Evolutionary conservation across 768 basidiomycete genomes (phyloP).

Genomic region (Phylloporus arenicola): DNA sequence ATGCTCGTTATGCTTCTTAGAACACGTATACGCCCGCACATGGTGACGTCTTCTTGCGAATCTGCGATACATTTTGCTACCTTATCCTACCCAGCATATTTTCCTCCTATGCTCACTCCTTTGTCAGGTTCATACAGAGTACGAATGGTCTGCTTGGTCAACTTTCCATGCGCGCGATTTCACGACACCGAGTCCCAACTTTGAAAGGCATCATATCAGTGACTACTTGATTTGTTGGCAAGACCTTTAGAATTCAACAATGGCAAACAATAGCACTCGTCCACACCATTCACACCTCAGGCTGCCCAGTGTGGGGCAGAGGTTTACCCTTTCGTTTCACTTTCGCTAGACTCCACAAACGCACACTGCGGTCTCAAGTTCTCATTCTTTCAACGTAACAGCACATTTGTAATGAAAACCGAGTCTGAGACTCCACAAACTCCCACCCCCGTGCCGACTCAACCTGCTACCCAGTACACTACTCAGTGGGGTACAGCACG

Average conservation of each 20-base stretch:
- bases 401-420: constrained; percentile 34
- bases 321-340: not conserved
- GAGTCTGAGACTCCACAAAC: constrained; percentile 36
- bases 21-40: no score
- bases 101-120: no score
- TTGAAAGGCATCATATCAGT: no score
- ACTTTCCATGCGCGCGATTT: no score
- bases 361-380: not conserved
- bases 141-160: no score
- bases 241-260: constrained; percentile 20
- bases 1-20: no score
- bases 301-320: not conserved
- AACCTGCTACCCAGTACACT: constrained; percentile 28
- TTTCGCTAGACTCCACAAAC: not conserved
- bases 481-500: constrained; percentile 38
- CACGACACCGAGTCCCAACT: no score
- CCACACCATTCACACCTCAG: not conserved
- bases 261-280: constrained; percentile 11
- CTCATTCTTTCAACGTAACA: not conserved
- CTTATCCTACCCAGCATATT: no score
- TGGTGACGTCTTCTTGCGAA: no score
- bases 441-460: constrained; percentile 29
- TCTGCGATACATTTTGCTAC: no score
- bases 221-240: constrained; percentile 9
- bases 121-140: no score